Percentiles rank a stretch among this genome's conserved stretches.
These are phyloP conservation scores for Conidiobolus incongruus DNA, from an alignment of 371 early-diverging fungal species.

Conservation along the genomic window DNA sequence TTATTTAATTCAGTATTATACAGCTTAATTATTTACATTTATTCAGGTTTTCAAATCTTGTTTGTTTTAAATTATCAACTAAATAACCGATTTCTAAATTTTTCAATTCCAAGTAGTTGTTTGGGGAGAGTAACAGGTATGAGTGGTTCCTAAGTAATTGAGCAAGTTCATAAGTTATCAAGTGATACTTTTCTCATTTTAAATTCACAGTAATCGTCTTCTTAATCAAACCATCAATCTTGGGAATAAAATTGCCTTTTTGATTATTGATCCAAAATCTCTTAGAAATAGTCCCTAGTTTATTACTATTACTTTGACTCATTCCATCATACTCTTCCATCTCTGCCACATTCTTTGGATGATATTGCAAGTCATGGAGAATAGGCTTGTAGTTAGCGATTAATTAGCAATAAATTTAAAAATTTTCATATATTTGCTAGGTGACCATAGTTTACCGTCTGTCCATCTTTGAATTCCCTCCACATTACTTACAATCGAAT, in stretches of 20 bases:
- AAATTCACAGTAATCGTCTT: constrained; percentile 55
- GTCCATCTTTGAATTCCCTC: constrained; percentile 84
- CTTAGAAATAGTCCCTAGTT: neutral
- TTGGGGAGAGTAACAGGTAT: too few species aligned
- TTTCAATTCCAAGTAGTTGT: too few species aligned
- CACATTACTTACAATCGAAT: too few species aligned
- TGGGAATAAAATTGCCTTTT: neutral
- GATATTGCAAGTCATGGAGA: neutral
- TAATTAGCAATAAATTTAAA: constrained; percentile 49
- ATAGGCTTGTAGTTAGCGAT: constrained; percentile 4
- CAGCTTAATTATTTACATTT: too few species aligned
- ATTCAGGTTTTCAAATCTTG: too few species aligned
- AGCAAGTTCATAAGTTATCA: constrained; percentile 79
- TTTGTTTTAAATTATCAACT: too few species aligned
- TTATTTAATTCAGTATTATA: too few species aligned
- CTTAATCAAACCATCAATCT: constrained; percentile 40
- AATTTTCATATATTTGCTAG: constrained; percentile 59
- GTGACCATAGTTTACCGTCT: constrained; percentile 66
- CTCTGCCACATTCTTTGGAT: neutral
- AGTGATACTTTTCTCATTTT: constrained; percentile 46
- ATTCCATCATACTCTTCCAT: neutral
- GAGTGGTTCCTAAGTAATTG: too few species aligned
- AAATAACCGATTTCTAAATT: too few species aligned
- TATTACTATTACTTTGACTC: neutral
- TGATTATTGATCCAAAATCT: neutral